Conservation (phyloP, 2,329 filamentous ascomycete genomes). For the Aspergillus luchuensis region DNA sequence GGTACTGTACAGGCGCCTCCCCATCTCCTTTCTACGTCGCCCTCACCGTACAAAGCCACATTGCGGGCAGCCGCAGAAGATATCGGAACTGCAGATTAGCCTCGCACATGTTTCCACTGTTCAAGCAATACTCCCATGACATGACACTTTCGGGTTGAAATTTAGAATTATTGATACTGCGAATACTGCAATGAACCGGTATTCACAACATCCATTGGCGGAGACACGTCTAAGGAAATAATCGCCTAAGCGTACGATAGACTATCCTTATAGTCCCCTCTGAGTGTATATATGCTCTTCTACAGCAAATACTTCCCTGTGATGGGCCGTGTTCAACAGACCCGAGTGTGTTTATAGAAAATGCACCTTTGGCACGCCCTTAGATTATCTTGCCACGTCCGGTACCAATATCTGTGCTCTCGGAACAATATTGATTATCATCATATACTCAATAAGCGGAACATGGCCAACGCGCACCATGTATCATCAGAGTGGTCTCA, state of each 20-base stretch:
- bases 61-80: neutral
- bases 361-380: neutral
- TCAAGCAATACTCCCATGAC: neutral
- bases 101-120: no score
- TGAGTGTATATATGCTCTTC: no score
- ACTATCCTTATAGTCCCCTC: no score
- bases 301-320: neutral
- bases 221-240: no score
- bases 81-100: neutral
- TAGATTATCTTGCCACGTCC: neutral
- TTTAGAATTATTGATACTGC: no score
- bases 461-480: neutral
- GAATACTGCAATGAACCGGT: no score
- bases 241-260: no score
- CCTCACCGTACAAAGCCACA: neutral
- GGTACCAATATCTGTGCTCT: neutral
- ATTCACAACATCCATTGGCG: no score
- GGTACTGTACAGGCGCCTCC: neutral
- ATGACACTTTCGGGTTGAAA: neutral
- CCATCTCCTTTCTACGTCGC: neutral
- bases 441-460: neutral
- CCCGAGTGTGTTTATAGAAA: neutral
- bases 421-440: neutral
- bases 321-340: neutral
- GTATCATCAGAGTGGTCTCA: constrained; percentile 1